phyloP scores from a whole-genome alignment of 1,284 basidiomycete species.

The Tetrapyrgos nigripes region DNA sequence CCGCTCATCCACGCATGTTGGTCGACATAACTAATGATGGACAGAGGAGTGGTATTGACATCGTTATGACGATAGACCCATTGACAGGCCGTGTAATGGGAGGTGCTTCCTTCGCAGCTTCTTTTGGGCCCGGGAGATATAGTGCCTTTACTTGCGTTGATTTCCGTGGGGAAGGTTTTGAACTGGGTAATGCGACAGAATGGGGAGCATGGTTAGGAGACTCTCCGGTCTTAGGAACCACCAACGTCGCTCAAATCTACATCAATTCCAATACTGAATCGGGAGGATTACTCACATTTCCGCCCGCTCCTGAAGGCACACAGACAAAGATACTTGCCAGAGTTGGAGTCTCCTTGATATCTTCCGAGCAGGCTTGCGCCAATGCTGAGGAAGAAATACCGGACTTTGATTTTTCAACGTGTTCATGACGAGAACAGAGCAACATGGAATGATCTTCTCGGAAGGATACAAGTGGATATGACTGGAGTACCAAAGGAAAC shows the following conservation, averaged over 20 bases:
- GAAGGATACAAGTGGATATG: conserved; percentile 59
- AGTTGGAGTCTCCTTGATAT: conserved; percentile 67
- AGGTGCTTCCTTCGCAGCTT: conserved; percentile 46
- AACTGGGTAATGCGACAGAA: conserved; percentile 52
- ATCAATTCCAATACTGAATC: conserved; percentile 38
- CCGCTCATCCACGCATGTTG: conserved; percentile 51
- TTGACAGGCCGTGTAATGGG: conserved; percentile 48
- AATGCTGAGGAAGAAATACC: conserved; percentile 70
- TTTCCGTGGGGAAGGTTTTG: conserved; percentile 61
- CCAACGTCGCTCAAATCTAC: conserved; percentile 53
- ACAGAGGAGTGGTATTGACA: conserved; percentile 52
- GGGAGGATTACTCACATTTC: conserved; percentile 62
- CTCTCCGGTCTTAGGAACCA: conserved; percentile 52
- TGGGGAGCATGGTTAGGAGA: conserved; percentile 62
- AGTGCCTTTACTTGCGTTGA: conserved; percentile 64
- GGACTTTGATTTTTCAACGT: conserved; percentile 58
- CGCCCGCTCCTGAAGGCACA: conserved; percentile 37
- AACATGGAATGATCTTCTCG: conserved; percentile 63
- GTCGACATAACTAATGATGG: conserved; percentile 69
- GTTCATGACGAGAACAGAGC: conserved; percentile 48
- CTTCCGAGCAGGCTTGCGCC: conserved; percentile 60
- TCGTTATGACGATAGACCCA: conserved; percentile 51
- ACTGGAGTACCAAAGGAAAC: conserved; percentile 54
- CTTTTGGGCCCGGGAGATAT: conserved; percentile 56
- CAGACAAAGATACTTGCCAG: conserved; percentile 56